Percentiles rank a stretch among this genome's conserved stretches.
These are phyloP conservation scores for Aurantiochytrium sp. DNA, from an alignment of 108 stramenopile genomes.

Conservation along the genomic window DNA sequence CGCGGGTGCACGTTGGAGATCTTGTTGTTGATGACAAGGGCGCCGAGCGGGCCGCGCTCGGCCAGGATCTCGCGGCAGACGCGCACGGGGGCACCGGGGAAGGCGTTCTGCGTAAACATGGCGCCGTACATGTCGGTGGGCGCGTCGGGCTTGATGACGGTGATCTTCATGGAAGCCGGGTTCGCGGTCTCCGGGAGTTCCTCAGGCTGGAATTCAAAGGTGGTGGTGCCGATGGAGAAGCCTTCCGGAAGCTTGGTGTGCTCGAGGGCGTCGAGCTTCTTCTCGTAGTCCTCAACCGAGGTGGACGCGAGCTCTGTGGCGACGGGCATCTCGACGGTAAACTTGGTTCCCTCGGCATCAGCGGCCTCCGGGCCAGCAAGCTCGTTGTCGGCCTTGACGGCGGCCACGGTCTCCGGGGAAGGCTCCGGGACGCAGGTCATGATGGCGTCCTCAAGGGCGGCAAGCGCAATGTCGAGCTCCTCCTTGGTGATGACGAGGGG, in stretches of 20 bases:
- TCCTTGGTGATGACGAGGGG: constrained; percentile 19
- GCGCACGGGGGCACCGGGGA: constrained; percentile 46
- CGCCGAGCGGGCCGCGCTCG: background rate
- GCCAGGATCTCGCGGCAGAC: constrained; percentile 33
- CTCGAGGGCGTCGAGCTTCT: background rate
- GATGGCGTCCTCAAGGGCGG: background rate
- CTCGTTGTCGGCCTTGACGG: background rate
- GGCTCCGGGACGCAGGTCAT: background rate
- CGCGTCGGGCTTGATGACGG: constrained; percentile 20
- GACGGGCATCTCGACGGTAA: background rate
- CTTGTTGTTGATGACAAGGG: constrained; percentile 41
- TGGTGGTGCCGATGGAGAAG: background rate
- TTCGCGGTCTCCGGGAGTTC: background rate
- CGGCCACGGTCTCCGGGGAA: background rate
- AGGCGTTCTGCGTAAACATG: constrained; percentile 23
- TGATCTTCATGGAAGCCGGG: constrained; percentile 22
- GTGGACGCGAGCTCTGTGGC: background rate
- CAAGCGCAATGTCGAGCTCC: background rate
- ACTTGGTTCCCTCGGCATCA: background rate
- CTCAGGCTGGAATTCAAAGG: constrained; percentile 16
- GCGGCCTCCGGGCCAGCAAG: background rate
- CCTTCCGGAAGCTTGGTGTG: constrained; percentile 4
- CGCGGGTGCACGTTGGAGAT: constrained; percentile 52
- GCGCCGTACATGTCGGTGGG: constrained; percentile 21
- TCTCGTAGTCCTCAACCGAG: background rate